Base-by-base conservation (phyloP, 805 yeast species). In the Jamesozyma jinghongensis region DNA sequence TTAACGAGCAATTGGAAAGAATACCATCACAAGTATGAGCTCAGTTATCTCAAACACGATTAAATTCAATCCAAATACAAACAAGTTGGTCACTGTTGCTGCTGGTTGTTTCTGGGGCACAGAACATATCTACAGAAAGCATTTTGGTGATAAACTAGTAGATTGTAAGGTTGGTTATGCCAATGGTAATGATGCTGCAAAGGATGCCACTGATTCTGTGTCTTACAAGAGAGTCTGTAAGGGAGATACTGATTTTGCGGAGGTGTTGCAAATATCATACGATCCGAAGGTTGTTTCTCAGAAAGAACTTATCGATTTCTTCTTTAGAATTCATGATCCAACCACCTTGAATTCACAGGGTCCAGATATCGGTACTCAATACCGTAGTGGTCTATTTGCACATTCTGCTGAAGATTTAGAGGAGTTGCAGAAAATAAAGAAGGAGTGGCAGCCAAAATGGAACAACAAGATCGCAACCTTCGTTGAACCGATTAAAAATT, bases 321-420 rank as follows among this genome's bases (percentile, higher is more conserved):
- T 90, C 68, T 88, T 86, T 68, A 71, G 81, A 53, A 85, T 86
- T 60, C 98, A 90, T 61, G 97, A 92, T 62, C 97, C 98, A 36
- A 92, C 97, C 2, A 80, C 87, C 2, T 45, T 71, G 40, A 77
- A 88, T 54, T 56, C 73, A 2, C 97, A 92, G 62, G 98, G 98
- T 3, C 83, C 85, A 16, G 97, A 90, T 56, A 52, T 53, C 7
- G 98, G 98, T 8, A 76, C 90, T 1, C 97, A 92, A 61, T 90
- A 90, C 66, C 74, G 97, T 53, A 79, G 90, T 14, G 95, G 80
- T 2, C 73, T 92, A 10, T 85, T 78, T 62, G 69, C 80, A 7
- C 82, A 78, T 52, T 53, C 63, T 34, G 67, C 66, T 3, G 79
- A 70, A 19, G 67, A 67, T 35, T 60, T 73, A 7, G 49, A 60